Evolutionary conservation across 2,329 filamentous ascomycete species (phyloP), one percentile per base, ranked within the genome.

Genomic region (Teratosphaeria gauchensis): DNA sequence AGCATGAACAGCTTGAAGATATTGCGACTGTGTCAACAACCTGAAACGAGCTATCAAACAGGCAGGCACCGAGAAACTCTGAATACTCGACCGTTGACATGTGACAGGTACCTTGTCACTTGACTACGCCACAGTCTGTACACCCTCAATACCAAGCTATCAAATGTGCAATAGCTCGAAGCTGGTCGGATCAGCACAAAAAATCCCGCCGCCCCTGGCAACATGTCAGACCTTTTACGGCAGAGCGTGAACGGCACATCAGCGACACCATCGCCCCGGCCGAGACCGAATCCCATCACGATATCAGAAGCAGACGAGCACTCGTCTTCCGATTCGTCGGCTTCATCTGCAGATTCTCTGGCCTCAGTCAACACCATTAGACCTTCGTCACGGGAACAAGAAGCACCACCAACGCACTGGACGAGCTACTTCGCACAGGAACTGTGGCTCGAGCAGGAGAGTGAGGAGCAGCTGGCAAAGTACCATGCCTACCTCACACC

Each of bases 401-500:
- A 82, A 57, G 80, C 83, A 33, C 82, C 88, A 53, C 84, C 86
- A 58, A 83, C 89, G 24, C 82, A 87, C 35, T 99, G 94, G 94
- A 90, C 89, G 28, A 84, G 88, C 42, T 97, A 91, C 76, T 97
- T 96, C 75, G 84, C 90, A 64, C 86, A 91, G 67, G 92, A 97
- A 72, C 80, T 97, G 58, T 90, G 84, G 68, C 79, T 97, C 55
- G 78, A 82, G 59, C 76, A 78, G 56, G 71, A 54, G 30, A 6
- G 38, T 19, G 35, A 68, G 72, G 12, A 64, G 63, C 33, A 75
- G 42, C 72, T 76, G 24, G 82, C 90, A 51, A 83, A 79, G 56
- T 88, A 92, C 70, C 94, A 99, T 77, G 89, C 84, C 59, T 97
- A 97, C 73, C 79, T 97, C 51, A 96, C 85, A 21, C 90, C 91